phyloP scores from a whole-genome alignment of 805 yeast genomes.

The Suhomyces vadensis region DNA sequence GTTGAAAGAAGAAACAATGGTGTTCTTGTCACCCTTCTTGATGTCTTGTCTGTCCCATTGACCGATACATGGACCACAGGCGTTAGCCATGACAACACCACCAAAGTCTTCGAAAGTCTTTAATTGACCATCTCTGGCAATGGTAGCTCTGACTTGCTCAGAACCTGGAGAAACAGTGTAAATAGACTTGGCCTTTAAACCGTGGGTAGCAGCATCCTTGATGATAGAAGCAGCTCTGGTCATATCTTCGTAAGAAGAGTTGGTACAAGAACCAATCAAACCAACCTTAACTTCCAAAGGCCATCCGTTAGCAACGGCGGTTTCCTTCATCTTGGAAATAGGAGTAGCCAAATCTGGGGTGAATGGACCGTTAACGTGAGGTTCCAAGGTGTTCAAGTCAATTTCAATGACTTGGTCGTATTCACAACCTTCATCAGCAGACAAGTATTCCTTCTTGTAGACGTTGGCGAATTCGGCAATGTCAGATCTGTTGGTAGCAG shows the following conservation, averaged over 20 bases:
- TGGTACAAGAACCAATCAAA: conserved; percentile 96
- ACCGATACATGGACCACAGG: conserved; percentile 99
- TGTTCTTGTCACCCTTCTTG: conserved; percentile 92
- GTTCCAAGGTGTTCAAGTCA: conserved; percentile 83
- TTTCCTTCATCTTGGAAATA: conserved; percentile 73
- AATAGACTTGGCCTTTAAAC: conserved; percentile 82
- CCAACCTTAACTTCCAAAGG: conserved; percentile 88
- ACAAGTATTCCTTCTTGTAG: conserved; percentile 60
- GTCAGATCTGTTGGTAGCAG: conserved; percentile 80
- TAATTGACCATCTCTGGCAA: conserved; percentile 91
- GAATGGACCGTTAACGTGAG: conserved; percentile 96
- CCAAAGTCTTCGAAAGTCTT: conserved; percentile 82
- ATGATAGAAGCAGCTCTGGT: conserved; percentile 91
- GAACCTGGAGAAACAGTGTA: conserved; percentile 97
- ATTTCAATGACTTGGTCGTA: conserved; percentile 93
- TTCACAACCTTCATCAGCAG: conserved; percentile 84
- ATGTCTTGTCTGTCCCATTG: conserved; percentile 97
- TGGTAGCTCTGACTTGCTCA: conserved; percentile 96
- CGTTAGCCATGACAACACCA: conserved; percentile 91
- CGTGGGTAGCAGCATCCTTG: conserved; percentile 81
- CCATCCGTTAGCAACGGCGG: conserved; percentile 76
- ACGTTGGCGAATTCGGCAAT: conserved; percentile 78
- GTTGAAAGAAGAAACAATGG: conserved; percentile 96
- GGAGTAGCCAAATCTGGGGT: conserved; percentile 98
- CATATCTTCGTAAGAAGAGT: conserved; percentile 98